A percentile compares a stretch with the other conserved stretches of the same genome.
phyloP scores from a whole-genome alignment of 257 asterid genomes.

The Rubia yunnanensis region DNA sequence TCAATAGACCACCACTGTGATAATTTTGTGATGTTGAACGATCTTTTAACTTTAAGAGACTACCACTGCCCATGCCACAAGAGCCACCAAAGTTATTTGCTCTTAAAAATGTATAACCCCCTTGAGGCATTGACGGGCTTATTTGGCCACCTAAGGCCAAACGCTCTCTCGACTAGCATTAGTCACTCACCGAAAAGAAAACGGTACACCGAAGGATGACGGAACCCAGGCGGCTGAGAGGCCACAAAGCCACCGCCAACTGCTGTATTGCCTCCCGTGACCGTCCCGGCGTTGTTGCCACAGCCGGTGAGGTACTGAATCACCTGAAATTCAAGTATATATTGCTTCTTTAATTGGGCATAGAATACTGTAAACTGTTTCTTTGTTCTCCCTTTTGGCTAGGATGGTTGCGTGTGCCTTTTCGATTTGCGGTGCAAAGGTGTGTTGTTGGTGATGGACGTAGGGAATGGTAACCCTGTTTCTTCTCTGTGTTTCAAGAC shows the following conservation, averaged over 20 bases:
- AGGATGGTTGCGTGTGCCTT: slow-evolving; percentile 86
- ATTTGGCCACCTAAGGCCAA: too few species aligned
- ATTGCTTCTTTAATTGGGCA: neutral
- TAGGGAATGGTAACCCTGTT: slow-evolving; percentile 51
- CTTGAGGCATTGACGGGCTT: too few species aligned
- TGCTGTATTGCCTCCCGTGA: slow-evolving; percentile 66
- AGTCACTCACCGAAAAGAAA: neutral
- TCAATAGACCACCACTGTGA: too few species aligned
- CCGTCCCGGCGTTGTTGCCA: slow-evolving; percentile 72
- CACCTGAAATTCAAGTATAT: neutral
- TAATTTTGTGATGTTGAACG: too few species aligned
- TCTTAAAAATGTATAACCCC: too few species aligned
- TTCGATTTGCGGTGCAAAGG: slow-evolving; percentile 86
- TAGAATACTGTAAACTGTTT: neutral
- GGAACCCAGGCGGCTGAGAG: slow-evolving; percentile 64
- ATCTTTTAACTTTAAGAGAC: too few species aligned
- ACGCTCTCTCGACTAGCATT: too few species aligned
- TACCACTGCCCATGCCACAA: too few species aligned
- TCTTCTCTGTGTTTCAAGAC: slow-evolving; percentile 79
- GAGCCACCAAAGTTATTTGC: too few species aligned
- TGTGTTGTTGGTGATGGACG: slow-evolving; percentile 47
- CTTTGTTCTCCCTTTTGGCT: neutral
- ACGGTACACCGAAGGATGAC: slow-evolving; percentile 17
- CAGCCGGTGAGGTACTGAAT: slow-evolving; percentile 64
- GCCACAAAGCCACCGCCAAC: slow-evolving; percentile 66